Evolutionary conservation across 805 yeast genomes (phyloP).

Genomic region (Yarrowia alimentaria): DNA sequence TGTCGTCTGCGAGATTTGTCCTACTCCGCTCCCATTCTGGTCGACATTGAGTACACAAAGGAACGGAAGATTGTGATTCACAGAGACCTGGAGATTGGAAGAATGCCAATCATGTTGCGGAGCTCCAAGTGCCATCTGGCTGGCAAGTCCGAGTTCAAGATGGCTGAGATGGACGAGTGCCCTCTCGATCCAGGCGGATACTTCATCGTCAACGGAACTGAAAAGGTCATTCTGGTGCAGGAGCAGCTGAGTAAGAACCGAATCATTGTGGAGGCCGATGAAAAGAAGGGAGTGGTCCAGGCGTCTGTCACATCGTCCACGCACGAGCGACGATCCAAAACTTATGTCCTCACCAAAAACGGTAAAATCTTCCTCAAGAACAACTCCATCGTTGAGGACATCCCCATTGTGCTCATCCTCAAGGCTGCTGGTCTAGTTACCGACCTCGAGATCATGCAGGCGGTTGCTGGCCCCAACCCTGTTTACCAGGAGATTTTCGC

Average conservation of each 20-base stretch:
- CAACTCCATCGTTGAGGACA: constrained; percentile 91
- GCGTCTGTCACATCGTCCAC: constrained; percentile 98
- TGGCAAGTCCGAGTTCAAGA: constrained; percentile 71
- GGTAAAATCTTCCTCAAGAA: constrained; percentile 88
- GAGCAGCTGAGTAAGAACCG: constrained; percentile 96
- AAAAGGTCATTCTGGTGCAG: constrained; percentile 92
- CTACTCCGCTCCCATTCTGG: constrained; percentile 91
- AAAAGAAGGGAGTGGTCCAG: constrained; percentile 88
- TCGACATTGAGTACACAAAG: constrained; percentile 95
- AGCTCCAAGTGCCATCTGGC: constrained; percentile 86
- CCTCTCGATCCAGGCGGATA: constrained; percentile 99
- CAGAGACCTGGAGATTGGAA: constrained; percentile 87
- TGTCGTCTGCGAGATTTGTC: constrained; percentile 93
- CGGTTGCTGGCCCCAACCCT: constrained; percentile 88
- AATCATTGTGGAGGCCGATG: constrained; percentile 97
- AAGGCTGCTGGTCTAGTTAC: constrained; percentile 95
- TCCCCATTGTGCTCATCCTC: constrained; percentile 87
- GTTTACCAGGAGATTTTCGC: constrained; percentile 90
- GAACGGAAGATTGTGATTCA: constrained; percentile 90
- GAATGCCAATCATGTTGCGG: constrained; percentile 98
- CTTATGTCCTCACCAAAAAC: constrained; percentile 90
- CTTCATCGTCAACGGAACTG: constrained; percentile 96
- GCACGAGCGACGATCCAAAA: constrained; percentile 96
- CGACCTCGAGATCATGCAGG: constrained; percentile 88
- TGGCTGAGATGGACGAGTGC: constrained; percentile 90